Percentiles rank a stretch among this genome's conserved stretches.
Evolutionary conservation across 129 eudicot species (phyloP).

Genomic region (Flaveria linearis): DNA sequence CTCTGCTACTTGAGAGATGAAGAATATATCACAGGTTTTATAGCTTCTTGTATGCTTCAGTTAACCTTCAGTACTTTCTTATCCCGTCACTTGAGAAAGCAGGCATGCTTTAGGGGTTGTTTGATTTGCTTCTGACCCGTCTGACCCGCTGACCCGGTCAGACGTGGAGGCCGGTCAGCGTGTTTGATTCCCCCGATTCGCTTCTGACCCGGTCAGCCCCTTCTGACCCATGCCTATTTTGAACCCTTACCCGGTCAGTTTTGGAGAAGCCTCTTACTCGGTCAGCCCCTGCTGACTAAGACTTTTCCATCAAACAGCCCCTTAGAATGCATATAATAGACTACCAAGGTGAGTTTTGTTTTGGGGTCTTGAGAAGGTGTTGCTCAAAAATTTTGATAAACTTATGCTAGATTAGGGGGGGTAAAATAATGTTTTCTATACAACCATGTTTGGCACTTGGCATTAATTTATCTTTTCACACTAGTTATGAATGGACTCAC

Average conservation of each 20-base stretch:
- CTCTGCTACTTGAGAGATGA: background rate
- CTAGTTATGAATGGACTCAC: conserved; percentile 13
- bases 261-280: too few relatives aligned
- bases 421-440: background rate
- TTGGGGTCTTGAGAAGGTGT: conserved; percentile 6
- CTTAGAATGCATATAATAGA: background rate
- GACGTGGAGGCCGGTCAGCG: too few relatives aligned
- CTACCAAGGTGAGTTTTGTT: conserved; percentile 6
- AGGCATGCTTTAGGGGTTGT: background rate
- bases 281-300: too few relatives aligned
- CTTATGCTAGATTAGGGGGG: background rate
- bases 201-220: too few relatives aligned
- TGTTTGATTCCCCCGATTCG: too few relatives aligned
- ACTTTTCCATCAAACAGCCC: too few relatives aligned
- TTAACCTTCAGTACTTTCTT: conserved; percentile 1
- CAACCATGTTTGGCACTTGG: conserved; percentile 7
- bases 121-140: too few relatives aligned
- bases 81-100: background rate
- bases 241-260: too few relatives aligned
- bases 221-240: too few relatives aligned
- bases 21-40: conserved; percentile 2
- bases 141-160: too few relatives aligned
- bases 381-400: background rate
- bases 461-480: background rate
- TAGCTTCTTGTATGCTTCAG: background rate